Base-by-base conservation (phyloP, 192 early-diverging fungal species). In the Radiomyces spectabilis region DNA sequence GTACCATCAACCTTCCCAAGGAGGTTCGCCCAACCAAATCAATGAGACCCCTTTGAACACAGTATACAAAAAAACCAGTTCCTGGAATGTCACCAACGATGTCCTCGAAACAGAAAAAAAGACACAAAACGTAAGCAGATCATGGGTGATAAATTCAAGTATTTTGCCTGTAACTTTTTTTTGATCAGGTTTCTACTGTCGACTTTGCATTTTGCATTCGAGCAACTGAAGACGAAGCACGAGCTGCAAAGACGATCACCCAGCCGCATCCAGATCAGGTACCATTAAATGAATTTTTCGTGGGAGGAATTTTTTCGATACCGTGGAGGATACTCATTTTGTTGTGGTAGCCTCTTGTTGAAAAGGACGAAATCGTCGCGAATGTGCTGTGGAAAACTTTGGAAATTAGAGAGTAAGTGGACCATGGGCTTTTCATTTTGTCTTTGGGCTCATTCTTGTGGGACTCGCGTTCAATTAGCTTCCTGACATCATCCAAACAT, bases 1-100 rank as follows among this genome's bases (percentile, higher is more conserved):
- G 74, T 79, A 79, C 56, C 69, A 82, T 51, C 66, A 79, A 45
- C 37, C 69, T 63, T 56, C 63, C 27, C 63, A 65, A 21, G 45
- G 71, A 26, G 42, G 58, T 33, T 45, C 68, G 5, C 30, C 27
- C 12, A 52, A n/a, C 5, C 34, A 60, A 64, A 25, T 54, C 16
- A 37, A 70, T 70, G 37, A 45, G 12, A 73, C 53, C 9, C 49
- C 66, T 25, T 65, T 74, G 53, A 79, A 74, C 41, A 56, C 54
- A 10, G 42, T 66, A 33, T 57, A 65, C 65, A 52, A 78, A 62
- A 64, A 43, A 12, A 60, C 57, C 10, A 63, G 44, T 37, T 18
- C 51, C 19, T 69, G 67, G 67, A 46, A 41, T 47, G 51, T 69
- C 8, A 26, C 55, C 5, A 38, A 41, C 16, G 51, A 46, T 25